Evolutionary conservation across 148 eudicot species (phyloP).

Genomic region (Silene conica): DNA sequence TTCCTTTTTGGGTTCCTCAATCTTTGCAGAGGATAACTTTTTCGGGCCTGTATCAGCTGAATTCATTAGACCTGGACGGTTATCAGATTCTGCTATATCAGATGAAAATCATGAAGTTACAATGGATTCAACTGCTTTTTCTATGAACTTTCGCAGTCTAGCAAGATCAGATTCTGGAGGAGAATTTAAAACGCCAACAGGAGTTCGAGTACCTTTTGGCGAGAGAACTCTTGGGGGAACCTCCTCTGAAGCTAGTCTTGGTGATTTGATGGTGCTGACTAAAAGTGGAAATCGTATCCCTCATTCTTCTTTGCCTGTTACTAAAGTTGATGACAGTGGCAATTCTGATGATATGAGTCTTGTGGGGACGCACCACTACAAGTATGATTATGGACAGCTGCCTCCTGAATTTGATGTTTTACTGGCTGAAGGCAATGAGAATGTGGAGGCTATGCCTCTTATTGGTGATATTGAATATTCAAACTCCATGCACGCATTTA

Average conservation of each 20-base stretch:
- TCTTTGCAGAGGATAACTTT: conserved; percentile 66
- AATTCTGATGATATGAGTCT: conserved; percentile 90
- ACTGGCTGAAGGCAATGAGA: conserved; percentile 52
- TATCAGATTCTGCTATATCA: conserved; percentile 71
- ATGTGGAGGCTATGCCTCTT: conserved; percentile 32
- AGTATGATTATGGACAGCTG: conserved; percentile 69
- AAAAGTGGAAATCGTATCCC: conserved; percentile 34
- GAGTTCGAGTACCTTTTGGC: conserved; percentile 48
- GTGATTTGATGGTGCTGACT: conserved; percentile 67
- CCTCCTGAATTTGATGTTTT: conserved; percentile 66
- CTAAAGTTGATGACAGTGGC: conserved; percentile 35
- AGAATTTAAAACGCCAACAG: conserved; percentile 68
- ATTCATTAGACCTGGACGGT: conserved; percentile 65
- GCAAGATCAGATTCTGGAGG: conserved; percentile 76
- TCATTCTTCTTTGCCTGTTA: conserved; percentile 28
- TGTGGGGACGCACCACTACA: conserved; percentile 47
- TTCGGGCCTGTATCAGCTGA: conserved; percentile 91
- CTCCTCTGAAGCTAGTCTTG: conserved; percentile 29
- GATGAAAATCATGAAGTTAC: conserved; percentile 83
- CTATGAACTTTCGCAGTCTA: conserved; percentile 88
- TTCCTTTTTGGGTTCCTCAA: conserved; percentile 16
- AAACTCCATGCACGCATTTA: conserved; percentile 20
- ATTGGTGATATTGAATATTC: conserved; percentile 29
- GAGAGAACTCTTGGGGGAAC: conserved; percentile 59
- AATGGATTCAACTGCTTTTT: conserved; percentile 95